Evolutionary conservation across 1,284 basidiomycete species (phyloP).

Genomic region (Austroboletus novae-zelandiae): DNA sequence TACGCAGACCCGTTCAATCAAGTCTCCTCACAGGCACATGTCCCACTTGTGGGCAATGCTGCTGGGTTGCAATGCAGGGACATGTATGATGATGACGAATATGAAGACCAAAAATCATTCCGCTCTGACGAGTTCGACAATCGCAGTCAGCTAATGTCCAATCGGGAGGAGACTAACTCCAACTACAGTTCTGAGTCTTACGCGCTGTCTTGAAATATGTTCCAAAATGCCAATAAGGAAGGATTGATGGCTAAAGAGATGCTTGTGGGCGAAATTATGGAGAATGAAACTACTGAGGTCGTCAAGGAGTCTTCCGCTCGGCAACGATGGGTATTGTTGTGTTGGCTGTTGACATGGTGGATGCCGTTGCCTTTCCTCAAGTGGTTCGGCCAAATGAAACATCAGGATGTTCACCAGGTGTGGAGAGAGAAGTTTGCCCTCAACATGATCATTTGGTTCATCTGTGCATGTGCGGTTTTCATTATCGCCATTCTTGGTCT

Average conservation of each 20-base stretch:
- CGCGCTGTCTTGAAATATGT: conserved; percentile 94
- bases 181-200: conserved; percentile 88
- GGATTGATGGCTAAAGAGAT: conserved; percentile 78
- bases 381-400: conserved; percentile 87
- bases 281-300: conserved; percentile 85
- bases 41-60: conserved; percentile 77
- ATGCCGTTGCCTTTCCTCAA: conserved; percentile 73
- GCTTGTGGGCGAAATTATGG: conserved; percentile 74
- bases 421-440: too few relatives aligned
- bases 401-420: conserved; percentile 87
- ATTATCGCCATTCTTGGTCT: too few relatives aligned
- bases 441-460: too few relatives aligned
- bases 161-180: conserved; percentile 74
- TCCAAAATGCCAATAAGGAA: conserved; percentile 75
- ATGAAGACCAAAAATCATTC: conserved; percentile 75
- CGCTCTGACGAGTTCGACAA: conserved; percentile 77
- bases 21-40: conserved; percentile 51
- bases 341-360: conserved; percentile 93
- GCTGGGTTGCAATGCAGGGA: conserved; percentile 73
- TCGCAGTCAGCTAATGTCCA: conserved; percentile 69
- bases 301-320: conserved; percentile 79
- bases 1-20: conserved; percentile 49
- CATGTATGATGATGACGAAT: conserved; percentile 65
- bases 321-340: conserved; percentile 85
- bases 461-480: too few relatives aligned